These are phyloP conservation scores for Hypoxylon sp. DNA, from an alignment of 2,329 filamentous ascomycete species.

Conservation along the genomic window DNA sequence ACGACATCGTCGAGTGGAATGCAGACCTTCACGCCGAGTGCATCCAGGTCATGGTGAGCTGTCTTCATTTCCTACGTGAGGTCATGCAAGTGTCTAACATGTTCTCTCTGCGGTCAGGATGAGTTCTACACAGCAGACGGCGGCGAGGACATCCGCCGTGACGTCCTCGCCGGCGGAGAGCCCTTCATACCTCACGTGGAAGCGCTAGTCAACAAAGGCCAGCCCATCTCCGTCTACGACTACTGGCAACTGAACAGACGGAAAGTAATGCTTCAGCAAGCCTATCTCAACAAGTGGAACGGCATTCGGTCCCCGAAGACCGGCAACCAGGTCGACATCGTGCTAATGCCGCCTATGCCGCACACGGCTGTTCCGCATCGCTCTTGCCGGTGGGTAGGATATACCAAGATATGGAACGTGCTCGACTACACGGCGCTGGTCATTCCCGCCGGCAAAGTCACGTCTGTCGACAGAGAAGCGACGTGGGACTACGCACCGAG, in stretches of 20 bases:
- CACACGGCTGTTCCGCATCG: conserved; percentile 61
- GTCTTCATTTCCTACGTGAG: no score
- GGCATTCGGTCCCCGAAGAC: conserved; percentile 50
- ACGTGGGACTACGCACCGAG: conserved; percentile 53
- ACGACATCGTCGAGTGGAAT: conserved; percentile 63
- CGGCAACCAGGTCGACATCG: conserved; percentile 59
- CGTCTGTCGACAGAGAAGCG: conserved; percentile 49
- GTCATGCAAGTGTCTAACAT: neutral
- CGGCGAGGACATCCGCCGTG: conserved; percentile 66
- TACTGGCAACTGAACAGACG: conserved; percentile 73
- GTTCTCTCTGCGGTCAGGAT: conserved; percentile 55
- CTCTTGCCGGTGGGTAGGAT: conserved; percentile 58
- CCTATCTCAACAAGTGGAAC: conserved; percentile 68
- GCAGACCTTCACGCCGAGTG: conserved; percentile 60
- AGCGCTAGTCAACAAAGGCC: conserved; percentile 59
- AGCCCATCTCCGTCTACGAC: conserved; percentile 66
- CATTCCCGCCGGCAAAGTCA: conserved; percentile 60
- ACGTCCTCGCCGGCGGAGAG: conserved; percentile 63
- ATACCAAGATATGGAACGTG: conserved; percentile 69
- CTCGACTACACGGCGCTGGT: conserved; percentile 67
- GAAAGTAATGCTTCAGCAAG: conserved; percentile 61
- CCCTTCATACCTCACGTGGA: conserved; percentile 67
- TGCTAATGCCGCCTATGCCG: conserved; percentile 67
- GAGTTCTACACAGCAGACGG: conserved; percentile 69
- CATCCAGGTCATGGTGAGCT: conserved; percentile 60